Conservation (phyloP, 2,329 filamentous ascomycete species). For the Leptographium radiaticola region DNA sequence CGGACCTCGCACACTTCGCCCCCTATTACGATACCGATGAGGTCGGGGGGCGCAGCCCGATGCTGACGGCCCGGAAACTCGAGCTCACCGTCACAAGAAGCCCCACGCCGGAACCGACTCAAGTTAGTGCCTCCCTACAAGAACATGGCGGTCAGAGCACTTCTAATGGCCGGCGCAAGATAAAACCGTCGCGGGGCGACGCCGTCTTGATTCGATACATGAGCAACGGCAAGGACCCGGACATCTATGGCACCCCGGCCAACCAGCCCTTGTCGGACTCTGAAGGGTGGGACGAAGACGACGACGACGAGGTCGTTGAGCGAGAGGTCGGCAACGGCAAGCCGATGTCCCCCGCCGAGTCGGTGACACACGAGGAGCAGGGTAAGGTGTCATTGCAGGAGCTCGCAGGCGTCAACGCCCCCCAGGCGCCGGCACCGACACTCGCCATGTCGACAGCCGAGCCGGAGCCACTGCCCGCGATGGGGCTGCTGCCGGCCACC, state of each 20-base stretch:
- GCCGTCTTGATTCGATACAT: slow-evolving; percentile 54
- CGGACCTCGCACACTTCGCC: not conserved
- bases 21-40: slow-evolving; percentile 32
- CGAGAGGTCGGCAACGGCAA: not conserved
- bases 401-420: too few species aligned
- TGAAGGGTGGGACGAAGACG: not conserved
- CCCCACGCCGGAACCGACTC: slow-evolving; percentile 31
- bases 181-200: slow-evolving; percentile 46
- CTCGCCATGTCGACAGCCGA: too few species aligned
- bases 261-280: slow-evolving; percentile 30
- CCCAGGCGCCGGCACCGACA: too few species aligned
- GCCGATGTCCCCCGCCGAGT: not conserved
- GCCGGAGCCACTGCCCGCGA: too few species aligned
- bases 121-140: slow-evolving; percentile 23
- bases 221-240: slow-evolving; percentile 48
- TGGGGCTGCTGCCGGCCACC: too few species aligned
- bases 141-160: slow-evolving; percentile 26
- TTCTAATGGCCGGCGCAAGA: slow-evolving; percentile 40
- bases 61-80: slow-evolving; percentile 20
- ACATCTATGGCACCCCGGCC: slow-evolving; percentile 48
- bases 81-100: slow-evolving; percentile 37
- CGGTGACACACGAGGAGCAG: too few species aligned
- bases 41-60: slow-evolving; percentile 27
- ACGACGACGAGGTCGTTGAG: slow-evolving; percentile 2
- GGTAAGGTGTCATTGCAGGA: too few species aligned